Conservation (phyloP, 345 rosid species). For the Geranium brycei region DNA sequence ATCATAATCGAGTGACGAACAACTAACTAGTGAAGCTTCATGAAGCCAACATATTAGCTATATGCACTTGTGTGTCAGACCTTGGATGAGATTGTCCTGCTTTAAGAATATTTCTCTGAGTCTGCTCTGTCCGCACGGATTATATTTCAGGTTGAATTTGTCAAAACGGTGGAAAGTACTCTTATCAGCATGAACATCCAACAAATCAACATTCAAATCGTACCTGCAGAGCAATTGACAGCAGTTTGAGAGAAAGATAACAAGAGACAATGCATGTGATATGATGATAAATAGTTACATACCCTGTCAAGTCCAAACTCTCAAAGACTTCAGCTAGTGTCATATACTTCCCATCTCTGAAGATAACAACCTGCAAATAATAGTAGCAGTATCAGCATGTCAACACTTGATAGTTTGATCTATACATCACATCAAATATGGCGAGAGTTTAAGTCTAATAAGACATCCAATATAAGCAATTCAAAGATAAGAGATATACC, state of each 20-base stretch:
- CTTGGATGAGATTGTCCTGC: constrained; percentile 99
- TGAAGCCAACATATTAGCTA: background rate
- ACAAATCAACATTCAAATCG: constrained; percentile 90
- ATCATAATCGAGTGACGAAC: no score
- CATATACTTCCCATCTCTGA: constrained; percentile 93
- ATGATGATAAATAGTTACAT: constrained; percentile 18
- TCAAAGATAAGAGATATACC: constrained; percentile 28
- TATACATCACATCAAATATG: background rate
- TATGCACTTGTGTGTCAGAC: constrained; percentile 16
- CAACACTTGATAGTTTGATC: background rate
- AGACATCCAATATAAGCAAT: background rate
- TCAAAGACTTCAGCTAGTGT: constrained; percentile 92
- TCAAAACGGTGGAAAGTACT: constrained; percentile 99
- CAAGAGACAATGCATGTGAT: background rate
- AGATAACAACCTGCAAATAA: constrained; percentile 76
- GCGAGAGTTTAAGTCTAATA: background rate
- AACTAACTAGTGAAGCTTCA: background rate
- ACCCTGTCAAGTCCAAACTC: constrained; percentile 94
- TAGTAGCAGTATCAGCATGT: background rate
- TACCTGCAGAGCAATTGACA: constrained; percentile 34
- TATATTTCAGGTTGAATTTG: constrained; percentile 95
- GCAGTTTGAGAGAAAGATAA: background rate
- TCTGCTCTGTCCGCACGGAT: constrained; percentile 99
- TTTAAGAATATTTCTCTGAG: constrained; percentile 98
- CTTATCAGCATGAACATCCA: constrained; percentile 99